These are phyloP conservation scores for Hymenoscyphus linearis DNA, from an alignment of 2,329 filamentous ascomycete genomes.

Conservation along the genomic window DNA sequence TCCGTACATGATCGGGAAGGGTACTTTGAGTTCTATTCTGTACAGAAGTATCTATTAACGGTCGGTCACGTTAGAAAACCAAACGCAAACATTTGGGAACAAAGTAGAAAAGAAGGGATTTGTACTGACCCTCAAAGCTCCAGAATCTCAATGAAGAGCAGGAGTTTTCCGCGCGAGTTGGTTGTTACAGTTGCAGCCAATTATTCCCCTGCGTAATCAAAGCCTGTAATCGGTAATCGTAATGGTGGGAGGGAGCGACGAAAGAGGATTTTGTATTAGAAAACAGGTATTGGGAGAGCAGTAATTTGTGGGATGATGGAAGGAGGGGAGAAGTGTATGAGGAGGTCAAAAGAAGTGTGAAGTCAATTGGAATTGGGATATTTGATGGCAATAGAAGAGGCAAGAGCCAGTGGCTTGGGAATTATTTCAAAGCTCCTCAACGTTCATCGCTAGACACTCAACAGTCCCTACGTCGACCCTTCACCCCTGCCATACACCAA, in stretches of 20 bases:
- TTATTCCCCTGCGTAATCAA: neutral
- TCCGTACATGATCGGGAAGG: slow-evolving; percentile 68
- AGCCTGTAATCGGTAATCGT: neutral
- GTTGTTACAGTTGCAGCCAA: slow-evolving; percentile 5
- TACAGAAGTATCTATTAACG: slow-evolving; percentile 1
- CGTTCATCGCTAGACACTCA: slow-evolving; percentile 1
- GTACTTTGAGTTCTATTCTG: neutral
- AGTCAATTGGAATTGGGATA: slow-evolving; percentile 7
- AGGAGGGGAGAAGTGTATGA: neutral
- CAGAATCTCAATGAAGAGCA: slow-evolving; percentile 35
- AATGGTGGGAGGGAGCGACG: neutral
- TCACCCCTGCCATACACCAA: neutral
- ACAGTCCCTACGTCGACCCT: neutral
- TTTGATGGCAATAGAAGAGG: slow-evolving; percentile 1
- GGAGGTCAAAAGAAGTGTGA: neutral
- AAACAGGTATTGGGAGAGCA: neutral
- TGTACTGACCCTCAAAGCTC: slow-evolving; percentile 25
- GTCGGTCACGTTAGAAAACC: neutral
- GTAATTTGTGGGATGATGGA: neutral
- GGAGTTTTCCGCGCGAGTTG: slow-evolving; percentile 23
- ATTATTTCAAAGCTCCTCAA: slow-evolving; percentile 4
- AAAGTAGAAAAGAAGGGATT: neutral
- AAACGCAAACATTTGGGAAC: neutral
- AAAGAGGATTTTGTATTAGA: slow-evolving; percentile 8
- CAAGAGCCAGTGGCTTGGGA: neutral